These are phyloP conservation scores for Ocimum tenuiflorum DNA, from an alignment of 257 asterid genomes.

Conservation along the genomic window DNA sequence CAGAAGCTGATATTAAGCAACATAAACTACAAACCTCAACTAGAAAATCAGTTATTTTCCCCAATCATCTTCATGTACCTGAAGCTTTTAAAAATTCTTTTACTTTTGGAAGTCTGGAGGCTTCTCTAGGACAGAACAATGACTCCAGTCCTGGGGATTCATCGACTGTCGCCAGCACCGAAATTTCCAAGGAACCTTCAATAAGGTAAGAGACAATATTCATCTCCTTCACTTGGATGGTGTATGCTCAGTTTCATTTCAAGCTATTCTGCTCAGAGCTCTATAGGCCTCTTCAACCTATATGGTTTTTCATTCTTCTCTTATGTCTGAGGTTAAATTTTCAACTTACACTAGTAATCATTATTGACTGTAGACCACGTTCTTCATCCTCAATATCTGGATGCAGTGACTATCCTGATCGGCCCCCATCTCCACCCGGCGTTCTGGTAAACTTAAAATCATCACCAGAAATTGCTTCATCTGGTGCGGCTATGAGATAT, in stretches of 20 bases:
- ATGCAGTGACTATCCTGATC: slow-evolving; percentile 25
- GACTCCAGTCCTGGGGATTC: slow-evolving; percentile 15
- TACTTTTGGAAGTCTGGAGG: slow-evolving; percentile 56
- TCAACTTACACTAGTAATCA: slow-evolving; percentile 7
- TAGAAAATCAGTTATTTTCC: slow-evolving; percentile 44
- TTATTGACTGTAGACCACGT: slow-evolving; percentile 28
- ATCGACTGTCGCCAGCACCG: slow-evolving; percentile 16
- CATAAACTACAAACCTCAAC: slow-evolving; percentile 15
- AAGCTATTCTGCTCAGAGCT: neutral
- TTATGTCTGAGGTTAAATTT: neutral
- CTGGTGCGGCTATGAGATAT: slow-evolving; percentile 24
- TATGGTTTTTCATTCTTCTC: neutral
- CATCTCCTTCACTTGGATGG: neutral
- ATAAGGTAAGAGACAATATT: slow-evolving; percentile 21
- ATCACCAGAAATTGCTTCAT: slow-evolving; percentile 25
- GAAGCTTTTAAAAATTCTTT: slow-evolving; percentile 36
- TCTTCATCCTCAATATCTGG: slow-evolving; percentile 24
- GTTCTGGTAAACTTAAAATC: slow-evolving; percentile 19
- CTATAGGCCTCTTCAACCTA: neutral
- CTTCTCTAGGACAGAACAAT: slow-evolving; percentile 17
- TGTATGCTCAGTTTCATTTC: neutral
- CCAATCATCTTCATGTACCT: slow-evolving; percentile 50
- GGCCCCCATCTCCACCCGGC: slow-evolving; percentile 21
- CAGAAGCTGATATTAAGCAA: slow-evolving; percentile 33
- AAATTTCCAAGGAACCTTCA: slow-evolving; percentile 31